These are phyloP conservation scores for Cytospora schulzeri DNA, from an alignment of 2,329 filamentous ascomycete species.

Conservation along the genomic window DNA sequence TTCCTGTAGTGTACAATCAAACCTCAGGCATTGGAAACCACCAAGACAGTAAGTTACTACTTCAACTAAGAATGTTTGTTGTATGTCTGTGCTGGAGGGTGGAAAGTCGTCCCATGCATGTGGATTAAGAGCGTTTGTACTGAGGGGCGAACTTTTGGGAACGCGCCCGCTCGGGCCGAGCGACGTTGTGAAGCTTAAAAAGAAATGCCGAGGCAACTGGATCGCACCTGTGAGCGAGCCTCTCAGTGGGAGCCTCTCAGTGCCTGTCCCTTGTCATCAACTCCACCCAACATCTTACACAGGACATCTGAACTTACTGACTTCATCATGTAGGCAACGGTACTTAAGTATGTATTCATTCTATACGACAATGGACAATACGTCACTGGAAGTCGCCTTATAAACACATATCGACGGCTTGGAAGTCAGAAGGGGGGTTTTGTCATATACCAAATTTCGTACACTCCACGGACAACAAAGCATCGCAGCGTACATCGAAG, in stretches of 20 bases:
- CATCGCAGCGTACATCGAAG: slow-evolving; percentile 5
- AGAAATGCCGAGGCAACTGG: slow-evolving; percentile 23
- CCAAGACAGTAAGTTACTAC: not conserved
- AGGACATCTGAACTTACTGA: too few species aligned
- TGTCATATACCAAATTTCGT: slow-evolving; percentile 15
- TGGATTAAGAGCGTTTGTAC: not conserved
- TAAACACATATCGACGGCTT: not conserved
- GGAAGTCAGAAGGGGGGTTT: slow-evolving; percentile 11
- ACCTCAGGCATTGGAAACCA: not conserved
- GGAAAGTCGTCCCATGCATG: not conserved
- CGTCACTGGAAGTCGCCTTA: not conserved
- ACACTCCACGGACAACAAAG: slow-evolving; percentile 17
- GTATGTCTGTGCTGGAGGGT: not conserved
- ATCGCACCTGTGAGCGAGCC: not conserved
- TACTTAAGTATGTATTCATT: too few species aligned
- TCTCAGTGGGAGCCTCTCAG: not conserved
- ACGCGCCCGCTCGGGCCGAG: slow-evolving; percentile 20
- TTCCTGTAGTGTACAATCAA: not conserved
- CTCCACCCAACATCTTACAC: not conserved
- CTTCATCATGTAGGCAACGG: too few species aligned
- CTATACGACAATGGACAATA: not conserved
- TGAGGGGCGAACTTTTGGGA: slow-evolving; percentile 16
- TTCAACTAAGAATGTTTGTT: not conserved
- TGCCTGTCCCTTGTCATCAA: slow-evolving; percentile 1
- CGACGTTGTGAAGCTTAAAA: slow-evolving; percentile 18